These are phyloP conservation scores for Didymella segeticola DNA, from an alignment of 2,329 filamentous ascomycete species.

Conservation along the genomic window DNA sequence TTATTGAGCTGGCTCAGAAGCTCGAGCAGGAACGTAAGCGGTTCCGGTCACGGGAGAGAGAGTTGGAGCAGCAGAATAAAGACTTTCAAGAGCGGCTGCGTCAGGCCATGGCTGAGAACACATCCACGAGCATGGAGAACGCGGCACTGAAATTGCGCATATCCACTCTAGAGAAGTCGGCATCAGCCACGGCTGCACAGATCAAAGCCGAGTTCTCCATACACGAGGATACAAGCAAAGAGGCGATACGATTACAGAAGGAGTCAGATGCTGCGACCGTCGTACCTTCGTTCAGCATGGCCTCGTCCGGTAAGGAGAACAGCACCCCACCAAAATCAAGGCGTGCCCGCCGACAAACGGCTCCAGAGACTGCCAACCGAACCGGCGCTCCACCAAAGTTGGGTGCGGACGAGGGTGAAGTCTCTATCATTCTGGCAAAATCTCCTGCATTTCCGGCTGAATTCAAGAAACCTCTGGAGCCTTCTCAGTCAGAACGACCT, in stretches of 20 bases:
- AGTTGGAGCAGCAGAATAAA: conserved; percentile 66
- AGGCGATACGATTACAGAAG: conserved; percentile 18
- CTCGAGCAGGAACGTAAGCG: conserved; percentile 73
- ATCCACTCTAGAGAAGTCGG: conserved; percentile 36
- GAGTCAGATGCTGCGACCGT: conserved; percentile 16
- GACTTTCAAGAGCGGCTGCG: conserved; percentile 50
- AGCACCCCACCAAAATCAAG: conserved; percentile 34
- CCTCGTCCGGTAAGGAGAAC: conserved; percentile 41
- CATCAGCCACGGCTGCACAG: conserved; percentile 21
- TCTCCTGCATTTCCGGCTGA: conserved; percentile 22
- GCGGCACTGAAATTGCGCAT: conserved; percentile 44
- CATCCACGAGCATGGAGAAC: conserved; percentile 42
- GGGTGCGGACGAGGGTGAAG: conserved; percentile 28
- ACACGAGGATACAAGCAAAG: conserved; percentile 40
- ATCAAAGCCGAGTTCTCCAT: conserved; percentile 38
- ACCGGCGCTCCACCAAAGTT: conserved; percentile 20
- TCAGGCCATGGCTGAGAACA: conserved; percentile 42
- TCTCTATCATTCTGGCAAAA: conserved; percentile 29
- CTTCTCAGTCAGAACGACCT: conserved; percentile 16
- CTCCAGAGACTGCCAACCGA: conserved; percentile 26
- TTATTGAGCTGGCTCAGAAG: conserved; percentile 68
- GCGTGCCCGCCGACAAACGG: conserved; percentile 30
- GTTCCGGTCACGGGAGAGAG: conserved; percentile 68
- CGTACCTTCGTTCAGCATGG: conserved; percentile 24
- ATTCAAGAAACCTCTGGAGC: conserved; percentile 18